These are phyloP conservation scores for Cymbopogon flexuosus DNA, from an alignment of 202 grass and related monocot species.

Conservation along the genomic window DNA sequence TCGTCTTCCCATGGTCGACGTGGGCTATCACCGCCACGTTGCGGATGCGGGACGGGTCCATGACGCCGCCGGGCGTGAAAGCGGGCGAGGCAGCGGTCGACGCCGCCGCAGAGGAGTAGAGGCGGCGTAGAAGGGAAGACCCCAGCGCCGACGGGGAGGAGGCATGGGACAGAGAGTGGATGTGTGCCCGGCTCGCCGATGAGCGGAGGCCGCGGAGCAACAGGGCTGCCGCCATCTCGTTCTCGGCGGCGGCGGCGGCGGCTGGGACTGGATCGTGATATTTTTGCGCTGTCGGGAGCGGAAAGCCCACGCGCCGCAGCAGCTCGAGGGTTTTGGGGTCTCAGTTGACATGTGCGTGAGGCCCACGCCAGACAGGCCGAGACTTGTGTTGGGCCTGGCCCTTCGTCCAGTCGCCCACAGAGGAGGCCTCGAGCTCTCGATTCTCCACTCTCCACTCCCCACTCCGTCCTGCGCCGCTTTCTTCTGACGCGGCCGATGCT, in stretches of 20 bases:
- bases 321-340: conserved; percentile 32
- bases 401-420: background rate
- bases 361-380: background rate
- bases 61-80: conserved; percentile 19
- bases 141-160: conserved; percentile 24
- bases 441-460: background rate
- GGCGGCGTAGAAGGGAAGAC: conserved; percentile 35
- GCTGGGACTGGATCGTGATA: conserved; percentile 28
- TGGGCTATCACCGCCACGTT: conserved; percentile 96
- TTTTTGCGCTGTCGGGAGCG: conserved; percentile 29
- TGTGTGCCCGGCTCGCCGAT: conserved; percentile 17
- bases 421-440: too few relatives aligned
- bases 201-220: conserved; percentile 69
- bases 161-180: background rate
- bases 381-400: background rate
- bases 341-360: background rate
- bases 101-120: conserved; percentile 47
- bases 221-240: conserved; percentile 57
- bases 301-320: conserved; percentile 11
- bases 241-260: conserved; percentile 27
- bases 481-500: conserved; percentile 27
- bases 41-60: conserved; percentile 62
- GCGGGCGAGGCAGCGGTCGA: conserved; percentile 39
- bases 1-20: conserved; percentile 96
- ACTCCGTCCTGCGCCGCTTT: conserved; percentile 21